Base-by-base conservation (phyloP, 371 early-diverging fungal species). In the Capillidium heterosporum region DNA sequence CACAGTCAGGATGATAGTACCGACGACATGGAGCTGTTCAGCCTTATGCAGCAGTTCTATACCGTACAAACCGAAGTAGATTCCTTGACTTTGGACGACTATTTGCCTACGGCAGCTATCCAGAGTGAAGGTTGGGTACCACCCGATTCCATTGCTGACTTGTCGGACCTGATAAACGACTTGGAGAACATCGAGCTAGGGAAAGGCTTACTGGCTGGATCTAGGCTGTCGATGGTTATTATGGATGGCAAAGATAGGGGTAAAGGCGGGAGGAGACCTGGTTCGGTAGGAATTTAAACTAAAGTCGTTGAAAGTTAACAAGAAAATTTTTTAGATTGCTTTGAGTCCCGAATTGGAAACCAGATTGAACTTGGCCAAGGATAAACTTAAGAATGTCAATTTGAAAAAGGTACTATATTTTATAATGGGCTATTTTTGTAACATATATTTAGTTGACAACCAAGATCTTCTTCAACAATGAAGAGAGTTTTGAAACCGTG, bases 401-500 rank as follows among this genome's bases (percentile, higher is more conserved):
- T 17, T 53, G 26, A 53, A 53, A 24, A 53, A 53, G 53, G 53
- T 44, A 44, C 8, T 44, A 15, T 53, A 53, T 11, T 8, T 8
- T 11, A 19, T 53, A 21, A 28, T 11, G 11, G 19, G 4, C 19
- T 32, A 27, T 5, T 15, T 8, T 50, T 50, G 10, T 48, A 27
- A 50, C 7, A n/a, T 13, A 51, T 51, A 0, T 3, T 23, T 21
- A 55, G 43, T 15, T 85, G 29, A 81, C 85, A 0, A 80, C 76
- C 26, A 73, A 86, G 32, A 81, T 89, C 17, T 87, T 82, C 63
- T 81, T 89, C 60, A 75, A 81, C 29, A 79, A 83, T 66, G 79
- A 77, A 1, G 64, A 66, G 10, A 71, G 62, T 7, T 79, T 77
- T 67, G 75, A 81, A 60, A 80, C 78, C 1, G 68, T 86, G 41